A percentile compares a stretch with the other conserved stretches of the same genome.
Evolutionary conservation across 495 filamentous ascomycete genomes (phyloP).

Genomic region (Cryomyces antarcticus): DNA sequence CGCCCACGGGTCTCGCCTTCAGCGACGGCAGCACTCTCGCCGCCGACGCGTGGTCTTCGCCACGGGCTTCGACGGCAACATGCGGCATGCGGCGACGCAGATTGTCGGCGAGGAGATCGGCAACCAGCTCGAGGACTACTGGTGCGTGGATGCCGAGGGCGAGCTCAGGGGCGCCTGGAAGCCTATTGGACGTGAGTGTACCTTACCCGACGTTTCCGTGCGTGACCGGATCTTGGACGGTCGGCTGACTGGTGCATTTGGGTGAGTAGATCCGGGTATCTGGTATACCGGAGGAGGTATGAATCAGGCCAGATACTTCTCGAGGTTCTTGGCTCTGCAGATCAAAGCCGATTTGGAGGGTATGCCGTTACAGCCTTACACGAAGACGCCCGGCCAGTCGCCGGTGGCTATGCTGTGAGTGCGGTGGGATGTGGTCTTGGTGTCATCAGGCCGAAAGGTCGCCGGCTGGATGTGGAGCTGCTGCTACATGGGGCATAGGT

Average conservation of each 20-base stretch:
- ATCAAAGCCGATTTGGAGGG: slow-evolving; percentile 41
- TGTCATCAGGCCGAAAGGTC: no score
- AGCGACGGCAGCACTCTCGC: slow-evolving; percentile 44
- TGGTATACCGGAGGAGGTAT: slow-evolving; percentile 78
- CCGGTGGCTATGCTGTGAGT: no score
- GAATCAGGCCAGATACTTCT: slow-evolving; percentile 52
- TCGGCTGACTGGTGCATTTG: slow-evolving; percentile 5
- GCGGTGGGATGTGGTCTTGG: no score
- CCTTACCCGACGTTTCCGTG: not conserved
- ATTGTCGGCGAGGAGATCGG: slow-evolving; percentile 57
- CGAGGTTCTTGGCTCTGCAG: slow-evolving; percentile 52
- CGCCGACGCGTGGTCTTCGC: slow-evolving; percentile 68
- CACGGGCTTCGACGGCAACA: slow-evolving; percentile 59
- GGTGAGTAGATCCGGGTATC: slow-evolving; percentile 34
- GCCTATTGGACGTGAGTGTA: not conserved
- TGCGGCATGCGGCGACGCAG: slow-evolving; percentile 37
- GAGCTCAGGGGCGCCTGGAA: slow-evolving; percentile 29
- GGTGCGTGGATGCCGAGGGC: slow-evolving; percentile 62
- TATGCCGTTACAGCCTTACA: not conserved
- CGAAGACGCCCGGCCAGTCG: no score
- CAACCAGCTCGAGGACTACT: slow-evolving; percentile 44
- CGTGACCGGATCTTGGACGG: slow-evolving; percentile 48
- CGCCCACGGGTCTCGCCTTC: slow-evolving; percentile 36
- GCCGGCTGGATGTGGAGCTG: no score
- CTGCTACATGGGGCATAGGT: no score